phyloP scores from a whole-genome alignment of 1,139 yeast species.

The Tardiomyces digboiensis region DNA sequence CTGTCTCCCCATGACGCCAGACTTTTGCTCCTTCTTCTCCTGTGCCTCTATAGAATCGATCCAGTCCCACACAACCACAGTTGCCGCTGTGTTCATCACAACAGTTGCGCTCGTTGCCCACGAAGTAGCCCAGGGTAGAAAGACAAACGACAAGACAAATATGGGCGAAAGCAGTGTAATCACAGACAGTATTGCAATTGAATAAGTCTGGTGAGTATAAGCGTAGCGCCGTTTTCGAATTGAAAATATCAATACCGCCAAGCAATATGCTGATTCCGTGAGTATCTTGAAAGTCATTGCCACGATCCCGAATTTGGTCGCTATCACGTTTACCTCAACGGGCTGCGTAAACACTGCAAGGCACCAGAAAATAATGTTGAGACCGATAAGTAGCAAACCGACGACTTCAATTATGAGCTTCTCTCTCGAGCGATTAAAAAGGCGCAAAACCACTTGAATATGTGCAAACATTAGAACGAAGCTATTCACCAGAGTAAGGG shows the following conservation, averaged over 20 bases:
- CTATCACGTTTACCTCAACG: slow-evolving; percentile 35
- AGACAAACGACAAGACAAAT: slow-evolving; percentile 68
- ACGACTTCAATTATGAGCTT: slow-evolving; percentile 50
- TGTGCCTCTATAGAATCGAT: slow-evolving; percentile 57
- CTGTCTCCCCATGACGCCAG: slow-evolving; percentile 73
- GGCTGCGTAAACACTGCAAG: slow-evolving; percentile 1
- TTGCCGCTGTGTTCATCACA: slow-evolving; percentile 34
- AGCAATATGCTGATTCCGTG: slow-evolving; percentile 61
- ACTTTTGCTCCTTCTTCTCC: slow-evolving; percentile 59
- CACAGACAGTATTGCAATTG: slow-evolving; percentile 50
- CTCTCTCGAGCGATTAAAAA: slow-evolving; percentile 62
- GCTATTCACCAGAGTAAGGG: slow-evolving; percentile 55
- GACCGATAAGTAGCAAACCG: slow-evolving; percentile 48
- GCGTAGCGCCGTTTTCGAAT: slow-evolving; percentile 48
- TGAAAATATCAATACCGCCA: slow-evolving; percentile 52
- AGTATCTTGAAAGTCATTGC: slow-evolving; percentile 69
- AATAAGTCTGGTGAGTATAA: slow-evolving; percentile 38
- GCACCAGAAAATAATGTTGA: slow-evolving; percentile 18
- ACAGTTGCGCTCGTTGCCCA: slow-evolving; percentile 69
- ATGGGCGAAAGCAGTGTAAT: slow-evolving; percentile 56
- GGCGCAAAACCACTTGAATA: slow-evolving; percentile 63
- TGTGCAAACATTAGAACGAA: slow-evolving; percentile 64
- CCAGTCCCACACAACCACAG: slow-evolving; percentile 91
- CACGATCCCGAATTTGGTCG: not conserved
- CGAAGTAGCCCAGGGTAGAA: slow-evolving; percentile 64